Percentiles rank a stretch among this genome's conserved stretches.
Evolutionary conservation across 805 yeast genomes (phyloP).

Genomic region (Cyberlindnera japonica): DNA sequence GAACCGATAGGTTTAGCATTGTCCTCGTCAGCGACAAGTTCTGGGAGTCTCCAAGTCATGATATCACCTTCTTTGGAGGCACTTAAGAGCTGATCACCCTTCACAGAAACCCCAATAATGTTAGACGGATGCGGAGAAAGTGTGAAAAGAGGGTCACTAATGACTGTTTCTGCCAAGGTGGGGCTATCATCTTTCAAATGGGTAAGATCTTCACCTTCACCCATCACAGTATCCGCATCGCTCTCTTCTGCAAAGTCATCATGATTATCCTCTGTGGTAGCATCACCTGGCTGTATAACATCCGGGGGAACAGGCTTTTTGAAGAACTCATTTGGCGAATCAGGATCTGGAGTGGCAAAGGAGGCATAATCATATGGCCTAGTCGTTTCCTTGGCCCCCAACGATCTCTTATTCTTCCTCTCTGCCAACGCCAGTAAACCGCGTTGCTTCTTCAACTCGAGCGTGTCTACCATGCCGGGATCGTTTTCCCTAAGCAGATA

Average conservation of each 20-base stretch:
- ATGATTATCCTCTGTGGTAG: not conserved
- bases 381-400: not conserved
- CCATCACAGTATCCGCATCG: constrained; percentile 13
- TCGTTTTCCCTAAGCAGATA: constrained; percentile 25
- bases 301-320: not conserved
- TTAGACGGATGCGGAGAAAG: constrained; percentile 9
- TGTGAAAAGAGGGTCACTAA: constrained; percentile 3
- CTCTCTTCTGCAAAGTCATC: constrained; percentile 4
- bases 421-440: constrained; percentile 9
- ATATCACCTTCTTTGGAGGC: constrained; percentile 14
- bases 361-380: not conserved
- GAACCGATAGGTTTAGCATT: not conserved
- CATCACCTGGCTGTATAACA: not conserved
- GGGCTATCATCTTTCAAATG: not conserved
- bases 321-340: constrained; percentile 5
- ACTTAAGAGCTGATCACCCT: constrained; percentile 5
- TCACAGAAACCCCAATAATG: constrained; percentile 3
- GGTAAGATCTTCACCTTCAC: constrained; percentile 2
- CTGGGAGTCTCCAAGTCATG: constrained; percentile 7
- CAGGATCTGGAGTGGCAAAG: constrained; percentile 11
- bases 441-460: constrained; percentile 13
- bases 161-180: no score
- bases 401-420: constrained; percentile 2
- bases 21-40: constrained; percentile 1
- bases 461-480: constrained; percentile 4